Conservation (phyloP, 306 rosid genomes). For the Pachyrhizus erosus region DNA sequence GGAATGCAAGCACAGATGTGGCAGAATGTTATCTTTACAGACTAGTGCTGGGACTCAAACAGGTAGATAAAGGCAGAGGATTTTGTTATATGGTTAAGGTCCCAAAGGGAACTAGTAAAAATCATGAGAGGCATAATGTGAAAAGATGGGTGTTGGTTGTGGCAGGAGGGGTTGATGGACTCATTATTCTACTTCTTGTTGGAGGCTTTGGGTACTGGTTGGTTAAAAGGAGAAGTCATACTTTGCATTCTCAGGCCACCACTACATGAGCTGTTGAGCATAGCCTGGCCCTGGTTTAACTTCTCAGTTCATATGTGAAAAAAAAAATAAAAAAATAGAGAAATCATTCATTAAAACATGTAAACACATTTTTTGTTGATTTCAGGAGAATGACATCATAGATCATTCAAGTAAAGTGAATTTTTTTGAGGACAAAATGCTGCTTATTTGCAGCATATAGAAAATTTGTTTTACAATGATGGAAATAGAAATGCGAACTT, state of each 20-base stretch:
- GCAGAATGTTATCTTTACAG: slow-evolving; percentile 63
- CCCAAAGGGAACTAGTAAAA: slow-evolving; percentile 57
- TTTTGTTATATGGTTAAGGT: slow-evolving; percentile 76
- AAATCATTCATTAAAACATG: slow-evolving; percentile 37
- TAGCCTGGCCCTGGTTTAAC: slow-evolving; percentile 34
- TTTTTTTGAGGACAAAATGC: slow-evolving; percentile 33
- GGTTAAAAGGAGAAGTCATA: slow-evolving; percentile 52
- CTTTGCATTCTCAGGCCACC: slow-evolving; percentile 40
- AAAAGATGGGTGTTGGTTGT: slow-evolving; percentile 76
- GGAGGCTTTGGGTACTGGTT: slow-evolving; percentile 77
- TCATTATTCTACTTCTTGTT: slow-evolving; percentile 67
- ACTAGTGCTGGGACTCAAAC: slow-evolving; percentile 74
- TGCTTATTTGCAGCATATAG: slow-evolving; percentile 36
- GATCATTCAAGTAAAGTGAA: slow-evolving; percentile 33
- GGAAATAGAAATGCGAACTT: slow-evolving; percentile 27
- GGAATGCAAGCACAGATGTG: neutral
- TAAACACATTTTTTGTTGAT: slow-evolving; percentile 51
- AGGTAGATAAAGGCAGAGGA: slow-evolving; percentile 59
- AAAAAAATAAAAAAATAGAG: neutral
- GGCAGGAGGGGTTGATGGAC: slow-evolving; percentile 82
- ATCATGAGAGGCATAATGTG: slow-evolving; percentile 50
- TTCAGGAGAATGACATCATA: slow-evolving; percentile 42
- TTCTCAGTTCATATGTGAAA: slow-evolving; percentile 38
- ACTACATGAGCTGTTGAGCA: slow-evolving; percentile 43
- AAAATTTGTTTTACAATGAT: slow-evolving; percentile 21